Base-by-base conservation (phyloP, 2,329 filamentous ascomycete species). In the Pestalotiopsis sp. region DNA sequence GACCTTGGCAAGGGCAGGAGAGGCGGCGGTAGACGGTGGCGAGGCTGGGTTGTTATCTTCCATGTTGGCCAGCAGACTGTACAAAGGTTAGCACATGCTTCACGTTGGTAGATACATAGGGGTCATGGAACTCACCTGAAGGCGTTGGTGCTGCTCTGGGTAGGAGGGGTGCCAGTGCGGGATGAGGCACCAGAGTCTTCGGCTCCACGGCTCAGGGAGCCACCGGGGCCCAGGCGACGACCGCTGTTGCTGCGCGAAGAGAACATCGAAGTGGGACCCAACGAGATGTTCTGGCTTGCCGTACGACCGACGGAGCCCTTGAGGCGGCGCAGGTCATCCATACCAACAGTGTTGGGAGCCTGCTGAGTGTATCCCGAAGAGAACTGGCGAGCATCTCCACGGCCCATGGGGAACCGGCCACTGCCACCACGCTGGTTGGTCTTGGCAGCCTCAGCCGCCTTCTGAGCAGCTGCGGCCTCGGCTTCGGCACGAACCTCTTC, bases 221-320 rank as follows among this genome's bases (percentile, higher is more conserved):
- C 89, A 76, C 91, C 91, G 73, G 92, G 92, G 70, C 92, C 92
- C 74, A 96, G 87, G 78, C 91, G 90, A 73, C 94, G 91, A 72
- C 94, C 93, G 78, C 95, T 98, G 85, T 94, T 95, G 84, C 93
- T 97, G 72, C 96, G 91, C n/a, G 92, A 93, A 72, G 89, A 90
- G 76, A 98, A 92, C 87, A 97, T 92, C 71, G 93, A 95, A 66
- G 92, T 92, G 13, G 96, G 95, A 38, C 94, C 95, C 72, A 98
- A 82, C 75, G 88, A 84, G 77, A 90, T 80, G 82, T 89, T 86
- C 81, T 90, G 82, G 86, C 89, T 86, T 79, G 91, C 78, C 71
- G 87, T 79, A 75, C 88, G 84, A 84, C 86, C 87, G 63, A 86
- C 83, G 39, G 84, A 84, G 58, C 86, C 86, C 82, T 92, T 93